Evolutionary conservation across 495 filamentous ascomycete genomes (phyloP), one percentile per base, ranked within the genome.

Genomic region (Aspergillus sclerotiicarbonarius): DNA sequence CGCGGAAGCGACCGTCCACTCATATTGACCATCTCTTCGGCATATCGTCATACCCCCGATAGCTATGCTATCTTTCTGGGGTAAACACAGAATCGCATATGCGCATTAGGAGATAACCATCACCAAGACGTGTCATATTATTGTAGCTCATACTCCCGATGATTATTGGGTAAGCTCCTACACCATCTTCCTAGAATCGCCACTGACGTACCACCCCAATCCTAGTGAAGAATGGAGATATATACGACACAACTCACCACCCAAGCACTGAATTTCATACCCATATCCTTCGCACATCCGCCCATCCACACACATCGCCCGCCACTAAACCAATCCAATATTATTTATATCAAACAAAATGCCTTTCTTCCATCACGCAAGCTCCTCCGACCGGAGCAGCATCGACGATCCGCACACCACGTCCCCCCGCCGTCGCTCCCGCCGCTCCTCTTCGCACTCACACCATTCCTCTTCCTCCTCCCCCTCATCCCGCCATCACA

Each of bases 341-440:
- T 50, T 57, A 31, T 61, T 37, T 18, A 16, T 44, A 37, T 8
- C 20, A 44, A 18, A 45, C 49, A 63, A 61, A 15, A 70, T 70
- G 67, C 66, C 68, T 33, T 54, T 73, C 58, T 73, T 73, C 52
- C 63, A 66, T 33, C 70, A 62, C 37, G 1, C 25, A 25, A 53
- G 62, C 50, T 68, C 66, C 12, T 65, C 62, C 13, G 58, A 62
- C 29, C 53, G 49, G 18, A 52, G 55, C 9, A 63, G 61, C 39
- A 58, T 58, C 29, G 64, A 67, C 1, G 59, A 59, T 16, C 54
- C 59, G 8, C 53, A 57, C 35, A 57, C 51, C 37, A 56, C 39
- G 1, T 21, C 41, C 25, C 56, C 47, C 9, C 41, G 37, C 9
- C 51, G 64, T 21, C 62, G 59, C 32, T 56, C 60, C 18, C 59